Percentiles rank a stretch among this genome's conserved stretches.
Evolutionary conservation across 495 filamentous ascomycete species (phyloP).

Genomic region (Lasiosphaeris hirsuta): DNA sequence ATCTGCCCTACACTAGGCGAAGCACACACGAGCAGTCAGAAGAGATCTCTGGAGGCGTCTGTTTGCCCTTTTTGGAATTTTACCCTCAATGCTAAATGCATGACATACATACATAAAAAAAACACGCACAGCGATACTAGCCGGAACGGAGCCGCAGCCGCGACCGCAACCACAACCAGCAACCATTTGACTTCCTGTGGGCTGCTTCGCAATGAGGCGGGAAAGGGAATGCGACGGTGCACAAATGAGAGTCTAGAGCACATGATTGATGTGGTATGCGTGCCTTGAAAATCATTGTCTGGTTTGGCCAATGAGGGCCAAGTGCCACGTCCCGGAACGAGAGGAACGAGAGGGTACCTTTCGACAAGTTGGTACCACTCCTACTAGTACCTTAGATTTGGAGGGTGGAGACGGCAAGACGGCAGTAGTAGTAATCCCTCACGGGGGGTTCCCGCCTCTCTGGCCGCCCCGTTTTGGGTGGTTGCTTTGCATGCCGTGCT

Average conservation of each 20-base stretch:
- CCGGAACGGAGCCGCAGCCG: neutral
- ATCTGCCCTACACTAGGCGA: no score
- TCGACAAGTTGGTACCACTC: neutral
- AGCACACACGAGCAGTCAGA: no score
- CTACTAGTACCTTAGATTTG: neutral
- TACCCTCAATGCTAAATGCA: neutral
- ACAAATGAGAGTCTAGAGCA: constrained; percentile 7
- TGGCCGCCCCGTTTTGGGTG: neutral
- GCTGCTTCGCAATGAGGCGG: neutral
- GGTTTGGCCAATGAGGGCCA: constrained; percentile 4
- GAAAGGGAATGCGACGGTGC: neutral
- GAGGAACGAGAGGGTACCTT: neutral
- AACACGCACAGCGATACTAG: neutral
- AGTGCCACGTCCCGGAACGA: neutral
- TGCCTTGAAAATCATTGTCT: neutral
- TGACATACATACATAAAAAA: constrained; percentile 3
- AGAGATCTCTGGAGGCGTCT: no score
- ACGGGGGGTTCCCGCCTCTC: no score
- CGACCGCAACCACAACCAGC: neutral
- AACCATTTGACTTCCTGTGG: neutral
- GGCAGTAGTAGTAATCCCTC: no score
- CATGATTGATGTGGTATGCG: constrained; percentile 17
- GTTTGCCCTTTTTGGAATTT: neutral
- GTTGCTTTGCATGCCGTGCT: neutral
- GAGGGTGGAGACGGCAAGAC: constrained; percentile 4